Conservation (phyloP, 176 grass and related monocot species). For the Dendrocalamus sinicus region DNA sequence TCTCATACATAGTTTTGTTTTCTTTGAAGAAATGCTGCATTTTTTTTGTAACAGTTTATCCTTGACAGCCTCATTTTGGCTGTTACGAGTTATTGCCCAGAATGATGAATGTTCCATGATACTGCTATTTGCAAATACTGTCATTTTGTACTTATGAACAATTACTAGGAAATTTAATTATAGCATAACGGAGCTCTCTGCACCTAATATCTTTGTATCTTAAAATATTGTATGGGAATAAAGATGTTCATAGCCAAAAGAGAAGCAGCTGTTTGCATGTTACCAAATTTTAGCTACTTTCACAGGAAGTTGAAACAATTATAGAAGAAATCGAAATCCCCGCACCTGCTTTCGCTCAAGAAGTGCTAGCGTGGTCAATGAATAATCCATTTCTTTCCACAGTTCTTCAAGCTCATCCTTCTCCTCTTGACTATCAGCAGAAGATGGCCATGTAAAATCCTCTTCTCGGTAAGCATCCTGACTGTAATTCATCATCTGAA, state of each 20-base stretch:
- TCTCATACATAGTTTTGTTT: not conserved
- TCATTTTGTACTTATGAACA: not conserved
- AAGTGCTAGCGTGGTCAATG: conserved; percentile 63
- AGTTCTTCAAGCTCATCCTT: conserved; percentile 72
- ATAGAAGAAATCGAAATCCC: conserved; percentile 10
- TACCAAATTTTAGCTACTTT: conserved; percentile 24
- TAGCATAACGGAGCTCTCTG: not conserved
- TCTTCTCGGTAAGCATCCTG: conserved; percentile 49
- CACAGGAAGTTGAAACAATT: not conserved
- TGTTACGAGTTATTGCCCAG: not conserved
- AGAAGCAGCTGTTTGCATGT: conserved; percentile 20
- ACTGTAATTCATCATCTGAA: conserved; percentile 17
- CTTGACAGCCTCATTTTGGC: not conserved
- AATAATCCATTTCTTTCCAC: conserved; percentile 90
- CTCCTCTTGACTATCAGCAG: conserved; percentile 48
- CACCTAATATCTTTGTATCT: conserved; percentile 12
- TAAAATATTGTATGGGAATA: conserved; percentile 21
- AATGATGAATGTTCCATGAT: not conserved
- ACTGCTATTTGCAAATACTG: not conserved
- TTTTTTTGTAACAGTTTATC: not conserved
- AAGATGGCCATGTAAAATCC: conserved; percentile 75
- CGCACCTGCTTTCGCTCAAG: conserved; percentile 76
- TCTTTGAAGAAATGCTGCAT: not conserved
- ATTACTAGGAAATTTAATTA: not conserved
- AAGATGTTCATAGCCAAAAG: conserved; percentile 10